phyloP scores from a whole-genome alignment of 2,329 filamentous ascomycete species.

The Coleophoma eucalyptorum region DNA sequence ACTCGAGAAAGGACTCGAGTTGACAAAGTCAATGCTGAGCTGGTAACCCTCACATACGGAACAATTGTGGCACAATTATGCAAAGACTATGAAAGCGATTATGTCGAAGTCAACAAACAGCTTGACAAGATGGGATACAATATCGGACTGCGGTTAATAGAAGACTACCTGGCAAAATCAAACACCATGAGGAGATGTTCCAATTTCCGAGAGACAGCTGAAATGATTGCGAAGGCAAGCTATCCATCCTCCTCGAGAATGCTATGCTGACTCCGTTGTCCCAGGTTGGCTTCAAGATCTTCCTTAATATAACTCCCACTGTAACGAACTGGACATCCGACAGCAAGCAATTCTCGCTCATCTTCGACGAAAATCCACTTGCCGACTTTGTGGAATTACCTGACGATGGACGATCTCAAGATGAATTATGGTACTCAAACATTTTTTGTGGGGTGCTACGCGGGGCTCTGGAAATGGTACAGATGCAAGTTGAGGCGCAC shows the following conservation, averaged over 20 bases:
- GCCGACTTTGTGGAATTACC: constrained; percentile 97
- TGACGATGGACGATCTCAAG: constrained; percentile 91
- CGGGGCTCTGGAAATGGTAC: constrained; percentile 95
- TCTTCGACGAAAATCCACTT: constrained; percentile 95
- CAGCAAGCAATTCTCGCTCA: constrained; percentile 91
- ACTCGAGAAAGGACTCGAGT: constrained; percentile 69
- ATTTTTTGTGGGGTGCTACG: constrained; percentile 91
- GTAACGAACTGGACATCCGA: constrained; percentile 96
- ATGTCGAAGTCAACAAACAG: constrained; percentile 94
- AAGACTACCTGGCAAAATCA: constrained; percentile 96
- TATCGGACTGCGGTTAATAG: constrained; percentile 90
- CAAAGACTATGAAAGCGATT: constrained; percentile 93
- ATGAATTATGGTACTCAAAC: constrained; percentile 98
- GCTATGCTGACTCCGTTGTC: constrained; percentile 1
- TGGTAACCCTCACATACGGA: constrained; percentile 95
- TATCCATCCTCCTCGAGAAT: not conserved
- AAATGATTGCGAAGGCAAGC: constrained; percentile 86
- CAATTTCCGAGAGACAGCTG: constrained; percentile 93
- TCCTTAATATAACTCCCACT: constrained; percentile 91
- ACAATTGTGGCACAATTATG: constrained; percentile 96
- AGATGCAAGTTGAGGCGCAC: constrained; percentile 97
- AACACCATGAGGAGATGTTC: constrained; percentile 83
- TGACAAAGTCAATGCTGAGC: constrained; percentile 96
- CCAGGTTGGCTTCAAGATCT: constrained; percentile 97
- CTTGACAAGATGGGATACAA: constrained; percentile 99